These are phyloP conservation scores for Alternaria sp. DNA, from an alignment of 2,329 filamentous ascomycete species.

Conservation along the genomic window DNA sequence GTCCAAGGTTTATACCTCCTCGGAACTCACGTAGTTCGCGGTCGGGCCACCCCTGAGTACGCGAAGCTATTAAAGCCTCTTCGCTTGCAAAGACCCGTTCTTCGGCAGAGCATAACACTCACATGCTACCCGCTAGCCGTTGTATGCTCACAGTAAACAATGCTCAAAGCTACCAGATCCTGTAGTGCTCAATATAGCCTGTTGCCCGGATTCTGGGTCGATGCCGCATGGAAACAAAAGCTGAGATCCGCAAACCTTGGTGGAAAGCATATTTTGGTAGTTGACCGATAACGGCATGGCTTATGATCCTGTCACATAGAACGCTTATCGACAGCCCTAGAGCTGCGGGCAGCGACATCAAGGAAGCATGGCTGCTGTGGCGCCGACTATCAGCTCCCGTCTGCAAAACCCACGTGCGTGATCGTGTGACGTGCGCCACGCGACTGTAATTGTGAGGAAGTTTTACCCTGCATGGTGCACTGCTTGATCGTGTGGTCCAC, in stretches of 20 bases:
- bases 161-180: background rate
- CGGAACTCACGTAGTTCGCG: background rate
- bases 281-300: background rate
- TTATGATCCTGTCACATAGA: background rate
- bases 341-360: background rate
- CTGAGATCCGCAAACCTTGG: background rate
- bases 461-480: background rate
- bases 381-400: background rate
- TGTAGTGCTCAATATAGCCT: background rate
- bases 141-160: background rate
- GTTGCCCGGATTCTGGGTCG: background rate
- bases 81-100: background rate
- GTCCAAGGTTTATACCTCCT: slow-evolving; percentile 12
- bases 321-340: background rate
- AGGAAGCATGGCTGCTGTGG: background rate
- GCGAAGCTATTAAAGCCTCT: background rate
- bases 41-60: slow-evolving; percentile 8
- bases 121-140: background rate
- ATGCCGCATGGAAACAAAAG: background rate
- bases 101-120: background rate
- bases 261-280: background rate
- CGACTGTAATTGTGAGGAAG: background rate
- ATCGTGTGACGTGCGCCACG: slow-evolving; percentile 5
- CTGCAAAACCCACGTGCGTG: slow-evolving; percentile 1
- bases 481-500: background rate